Percentiles rank a stretch among this genome's conserved stretches.
These are phyloP conservation scores for Evansstolkia leycettana DNA, from an alignment of 495 filamentous ascomycete genomes.

Conservation along the genomic window DNA sequence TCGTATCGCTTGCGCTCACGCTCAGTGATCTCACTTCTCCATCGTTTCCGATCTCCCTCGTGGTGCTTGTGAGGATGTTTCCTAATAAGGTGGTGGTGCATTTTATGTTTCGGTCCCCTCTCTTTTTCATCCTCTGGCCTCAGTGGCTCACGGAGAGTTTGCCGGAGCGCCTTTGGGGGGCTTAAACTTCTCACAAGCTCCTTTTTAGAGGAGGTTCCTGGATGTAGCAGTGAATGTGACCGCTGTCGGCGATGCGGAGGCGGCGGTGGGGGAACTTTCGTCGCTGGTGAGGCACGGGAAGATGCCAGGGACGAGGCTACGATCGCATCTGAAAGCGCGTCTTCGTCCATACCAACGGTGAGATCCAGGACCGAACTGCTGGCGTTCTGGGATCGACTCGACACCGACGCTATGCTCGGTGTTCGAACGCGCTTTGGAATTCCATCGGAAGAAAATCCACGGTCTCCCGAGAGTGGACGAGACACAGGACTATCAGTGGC, in stretches of 20 bases:
- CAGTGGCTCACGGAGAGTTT: conserved; percentile 58
- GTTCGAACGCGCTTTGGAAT: conserved; percentile 2
- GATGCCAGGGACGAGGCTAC: conserved; percentile 76
- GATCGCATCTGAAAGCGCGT: conserved; percentile 60
- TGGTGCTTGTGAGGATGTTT: conserved; percentile 76
- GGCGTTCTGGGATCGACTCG: conserved; percentile 12
- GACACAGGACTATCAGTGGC: background rate
- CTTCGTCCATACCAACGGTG: conserved; percentile 25
- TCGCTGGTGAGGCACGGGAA: conserved; percentile 46
- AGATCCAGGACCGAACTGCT: conserved; percentile 18
- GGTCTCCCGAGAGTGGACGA: background rate
- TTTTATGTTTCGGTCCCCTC: conserved; percentile 26
- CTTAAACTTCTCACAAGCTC: conserved; percentile 38
- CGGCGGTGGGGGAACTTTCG: conserved; percentile 25
- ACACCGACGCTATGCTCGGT: conserved; percentile 18
- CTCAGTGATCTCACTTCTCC: conserved; percentile 65
- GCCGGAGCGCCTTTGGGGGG: conserved; percentile 47
- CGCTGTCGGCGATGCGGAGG: conserved; percentile 36
- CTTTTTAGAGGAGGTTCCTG: conserved; percentile 18
- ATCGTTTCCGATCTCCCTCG: conserved; percentile 77
- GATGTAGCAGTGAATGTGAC: conserved; percentile 26
- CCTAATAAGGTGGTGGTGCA: conserved; percentile 36
- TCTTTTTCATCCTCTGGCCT: conserved; percentile 47
- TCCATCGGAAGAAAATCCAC: too few relatives aligned
- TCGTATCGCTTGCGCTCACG: conserved; percentile 84